A percentile compares a stretch with the other conserved stretches of the same genome.
Evolutionary conservation across 768 basidiomycete genomes (phyloP).

Genomic region (Lactarius tabidus): DNA sequence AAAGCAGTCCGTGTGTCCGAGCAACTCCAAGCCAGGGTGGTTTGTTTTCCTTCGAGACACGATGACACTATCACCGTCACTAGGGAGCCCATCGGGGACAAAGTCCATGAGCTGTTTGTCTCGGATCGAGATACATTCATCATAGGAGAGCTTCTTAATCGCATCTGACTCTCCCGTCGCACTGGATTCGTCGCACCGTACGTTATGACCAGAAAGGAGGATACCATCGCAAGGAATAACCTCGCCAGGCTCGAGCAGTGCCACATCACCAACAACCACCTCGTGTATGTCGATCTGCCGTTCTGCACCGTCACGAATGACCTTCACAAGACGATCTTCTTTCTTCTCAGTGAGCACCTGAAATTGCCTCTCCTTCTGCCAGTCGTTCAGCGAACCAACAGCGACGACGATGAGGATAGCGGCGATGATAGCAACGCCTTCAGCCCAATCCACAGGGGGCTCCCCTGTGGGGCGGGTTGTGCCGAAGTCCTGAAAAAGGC

Average conservation of each 20-base stretch:
- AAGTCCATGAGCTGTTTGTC: conserved; percentile 28
- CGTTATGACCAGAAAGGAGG: conserved; percentile 87
- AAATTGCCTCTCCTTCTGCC: conserved; percentile 98
- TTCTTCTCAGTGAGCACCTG: conserved; percentile 88
- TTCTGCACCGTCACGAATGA: conserved; percentile 35
- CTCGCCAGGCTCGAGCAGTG: conserved; percentile 90
- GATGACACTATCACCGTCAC: conserved; percentile 28
- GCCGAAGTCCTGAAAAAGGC: conserved; percentile 92
- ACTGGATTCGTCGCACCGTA: conserved; percentile 93
- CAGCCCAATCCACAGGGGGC: conserved; percentile 94
- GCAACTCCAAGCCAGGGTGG: conserved; percentile 29
- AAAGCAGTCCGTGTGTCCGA: conserved; percentile 82
- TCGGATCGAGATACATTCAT: conserved; percentile 59
- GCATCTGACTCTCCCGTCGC: conserved; percentile 97
- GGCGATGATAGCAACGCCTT: conserved; percentile 81
- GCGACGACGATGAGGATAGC: conserved; percentile 75
- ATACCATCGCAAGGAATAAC: conserved; percentile 95
- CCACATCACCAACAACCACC: conserved; percentile 91
- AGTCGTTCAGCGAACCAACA: conserved; percentile 95
- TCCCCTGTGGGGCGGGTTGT: conserved; percentile 50
- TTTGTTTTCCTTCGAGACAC: conserved; percentile 23
- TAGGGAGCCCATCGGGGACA: conserved; percentile 3
- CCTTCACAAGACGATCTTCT: conserved; percentile 89
- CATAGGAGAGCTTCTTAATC: conserved; percentile 81
- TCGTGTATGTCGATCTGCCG: conserved; percentile 48